Evolutionary conservation across 129 eudicot species (phyloP).

Genomic region (Chrysanthemum seticuspe): DNA sequence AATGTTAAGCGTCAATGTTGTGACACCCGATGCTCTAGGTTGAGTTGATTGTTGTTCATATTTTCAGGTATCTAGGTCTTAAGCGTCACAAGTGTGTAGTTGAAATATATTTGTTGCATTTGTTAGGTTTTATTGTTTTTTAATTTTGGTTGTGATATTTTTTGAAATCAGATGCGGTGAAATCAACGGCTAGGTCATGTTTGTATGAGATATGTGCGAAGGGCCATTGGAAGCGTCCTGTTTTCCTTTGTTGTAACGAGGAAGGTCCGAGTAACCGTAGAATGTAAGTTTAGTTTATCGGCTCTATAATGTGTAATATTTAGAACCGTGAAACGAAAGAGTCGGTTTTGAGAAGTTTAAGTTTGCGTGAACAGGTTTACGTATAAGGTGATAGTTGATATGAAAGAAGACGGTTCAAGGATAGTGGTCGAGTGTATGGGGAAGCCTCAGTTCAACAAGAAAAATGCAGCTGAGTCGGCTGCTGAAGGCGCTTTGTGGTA

Average conservation of each 20-base stretch:
- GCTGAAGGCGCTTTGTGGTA: slow-evolving; percentile 63
- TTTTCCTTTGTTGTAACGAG: slow-evolving; percentile 42
- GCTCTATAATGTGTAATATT: background rate
- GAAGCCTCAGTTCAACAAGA: slow-evolving; percentile 42
- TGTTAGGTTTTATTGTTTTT: slow-evolving; percentile 4
- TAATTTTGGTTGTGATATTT: background rate
- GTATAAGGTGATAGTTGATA: slow-evolving; percentile 42
- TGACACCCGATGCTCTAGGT: too few species aligned
- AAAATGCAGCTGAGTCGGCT: slow-evolving; percentile 56
- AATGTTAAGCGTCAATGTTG: too few species aligned
- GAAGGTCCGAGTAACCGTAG: slow-evolving; percentile 43
- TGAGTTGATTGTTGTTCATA: background rate
- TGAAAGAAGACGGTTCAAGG: slow-evolving; percentile 24
- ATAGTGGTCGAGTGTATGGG: slow-evolving; percentile 45
- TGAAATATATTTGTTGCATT: background rate
- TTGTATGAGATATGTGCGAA: slow-evolving; percentile 48
- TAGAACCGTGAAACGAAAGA: background rate
- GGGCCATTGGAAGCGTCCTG: slow-evolving; percentile 44
- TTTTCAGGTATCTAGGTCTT: slow-evolving; percentile 4
- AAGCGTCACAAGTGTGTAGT: slow-evolving; percentile 8
- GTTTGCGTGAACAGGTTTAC: slow-evolving; percentile 47
- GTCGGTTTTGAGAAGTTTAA: too few species aligned
- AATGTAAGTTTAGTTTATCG: slow-evolving; percentile 43
- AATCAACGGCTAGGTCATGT: slow-evolving; percentile 38
- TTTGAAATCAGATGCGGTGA: slow-evolving; percentile 21